Base-by-base conservation (phyloP, 1,284 basidiomycete species). In the Xanthoconium separans region DNA sequence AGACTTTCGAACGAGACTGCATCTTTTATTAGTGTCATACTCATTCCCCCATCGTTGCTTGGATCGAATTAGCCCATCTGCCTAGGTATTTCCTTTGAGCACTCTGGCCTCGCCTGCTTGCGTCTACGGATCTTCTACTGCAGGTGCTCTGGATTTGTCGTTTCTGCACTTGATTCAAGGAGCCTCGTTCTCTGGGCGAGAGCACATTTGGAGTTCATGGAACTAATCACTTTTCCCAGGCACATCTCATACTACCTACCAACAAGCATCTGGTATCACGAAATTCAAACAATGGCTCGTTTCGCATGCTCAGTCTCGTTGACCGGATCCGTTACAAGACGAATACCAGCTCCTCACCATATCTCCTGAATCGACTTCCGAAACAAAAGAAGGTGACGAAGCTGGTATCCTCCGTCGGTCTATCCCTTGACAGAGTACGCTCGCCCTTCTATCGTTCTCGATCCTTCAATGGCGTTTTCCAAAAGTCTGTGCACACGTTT, bases 271-370 rank as follows among this genome's bases (percentile, higher is more conserved):
- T 29, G 13, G 12, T 39, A 7, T 68, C 8, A 2, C 57, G 0
- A 47, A n/a, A 42, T 67, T 56, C 61, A 67, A 55, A 34, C 46
- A 47, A 13, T 65, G 65, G 64, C n/a, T 63, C 12, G 6, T 20
- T 44, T 37, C 50, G 1, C 44, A 34, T 36, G 13, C 13, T 7
- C 24, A 46, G 6, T 12, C 54, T 29, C 37, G 24, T 48, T 63
- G 55, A 57, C 61, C 58, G 0, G 49, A 59, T 36, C 47, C 58
- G 2, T 33, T 44, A 13, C 52, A 65, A 3, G 61, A 54, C 9
- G 66, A 69, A 52, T 65, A 69, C 16, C 66, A 61, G 22, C 67
- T 57, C n/a, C 65, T 65, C 10, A 1, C 50, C 9, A 36, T 46
- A 29, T 43, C 56, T 18, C 7, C 18, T 2, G 61, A 60, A 7